Conservation (phyloP, 768 basidiomycete genomes). For the Ramaria rubella region DNA sequence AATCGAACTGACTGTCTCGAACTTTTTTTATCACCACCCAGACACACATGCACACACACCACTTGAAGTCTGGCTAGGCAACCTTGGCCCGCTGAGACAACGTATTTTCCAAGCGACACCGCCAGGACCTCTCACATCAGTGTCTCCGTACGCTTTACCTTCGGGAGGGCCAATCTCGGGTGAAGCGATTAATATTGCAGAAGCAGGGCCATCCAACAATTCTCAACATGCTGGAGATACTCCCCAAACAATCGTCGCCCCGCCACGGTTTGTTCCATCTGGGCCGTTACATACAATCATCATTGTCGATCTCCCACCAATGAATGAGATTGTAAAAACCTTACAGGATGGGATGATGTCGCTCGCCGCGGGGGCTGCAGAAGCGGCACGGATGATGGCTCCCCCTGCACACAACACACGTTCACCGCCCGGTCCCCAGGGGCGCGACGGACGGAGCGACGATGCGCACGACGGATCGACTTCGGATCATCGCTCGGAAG, state of each 20-base stretch:
- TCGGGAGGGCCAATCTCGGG: constrained; percentile 1
- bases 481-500: not conserved
- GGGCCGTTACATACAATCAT: constrained; percentile 70
- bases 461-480: not conserved
- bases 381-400: constrained; percentile 47
- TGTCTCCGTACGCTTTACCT: constrained; percentile 47
- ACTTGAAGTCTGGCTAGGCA: constrained; percentile 84
- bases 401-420: not conserved
- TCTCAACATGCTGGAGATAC: not conserved
- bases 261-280: constrained; percentile 46
- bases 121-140: constrained; percentile 59
- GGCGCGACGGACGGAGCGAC: not conserved
- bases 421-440: not conserved
- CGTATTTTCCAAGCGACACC: constrained; percentile 70
- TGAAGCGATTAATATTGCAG: constrained; percentile 2
- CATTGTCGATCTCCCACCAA: constrained; percentile 76
- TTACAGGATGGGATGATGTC: constrained; percentile 56
- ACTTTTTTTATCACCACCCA: constrained; percentile 79
- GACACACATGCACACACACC: constrained; percentile 58
- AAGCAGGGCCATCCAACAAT: not conserved
- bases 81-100: constrained; percentile 76
- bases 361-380: constrained; percentile 31
- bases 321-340: constrained; percentile 69
- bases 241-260: constrained; percentile 12
- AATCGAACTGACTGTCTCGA: constrained; percentile 78